phyloP scores from a whole-genome alignment of 129 eudicot species.

The Escallonia herrerae region DNA sequence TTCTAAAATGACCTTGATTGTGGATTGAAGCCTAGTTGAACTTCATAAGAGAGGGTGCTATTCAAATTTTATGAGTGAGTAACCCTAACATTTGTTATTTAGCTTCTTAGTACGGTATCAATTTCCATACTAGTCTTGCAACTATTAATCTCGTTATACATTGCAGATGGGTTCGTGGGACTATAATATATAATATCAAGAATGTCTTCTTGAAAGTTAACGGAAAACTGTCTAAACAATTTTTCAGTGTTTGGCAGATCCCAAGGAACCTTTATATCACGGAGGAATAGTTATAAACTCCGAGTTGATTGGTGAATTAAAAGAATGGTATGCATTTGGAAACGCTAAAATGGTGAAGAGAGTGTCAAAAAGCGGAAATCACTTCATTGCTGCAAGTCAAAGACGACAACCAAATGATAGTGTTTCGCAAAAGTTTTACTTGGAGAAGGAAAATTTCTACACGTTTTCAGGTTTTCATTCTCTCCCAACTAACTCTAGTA shows the following conservation, averaged over 20 bases:
- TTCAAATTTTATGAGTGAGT: too few relatives aligned
- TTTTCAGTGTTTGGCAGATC: slow-evolving; percentile 31
- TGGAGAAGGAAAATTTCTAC: slow-evolving; percentile 17
- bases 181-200: too few relatives aligned
- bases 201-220: neutral
- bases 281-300: slow-evolving; percentile 37
- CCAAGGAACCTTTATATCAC: slow-evolving; percentile 23
- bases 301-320: slow-evolving; percentile 9
- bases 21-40: too few relatives aligned
- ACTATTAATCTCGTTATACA: too few relatives aligned
- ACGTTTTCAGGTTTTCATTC: slow-evolving; percentile 45
- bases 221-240: neutral
- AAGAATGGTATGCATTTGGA: slow-evolving; percentile 27
- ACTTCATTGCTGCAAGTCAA: neutral
- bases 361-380: neutral
- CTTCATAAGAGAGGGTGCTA: too few relatives aligned
- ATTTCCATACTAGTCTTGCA: too few relatives aligned
- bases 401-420: neutral
- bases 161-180: too few relatives aligned
- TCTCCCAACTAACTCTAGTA: too few relatives aligned
- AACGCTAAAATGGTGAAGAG: slow-evolving; percentile 8
- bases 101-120: too few relatives aligned
- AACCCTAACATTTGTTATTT: too few relatives aligned
- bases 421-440: neutral
- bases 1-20: too few relatives aligned